Evolutionary conservation across 257 asterid species (phyloP).

Genomic region (Nicotiana benthamiana): DNA sequence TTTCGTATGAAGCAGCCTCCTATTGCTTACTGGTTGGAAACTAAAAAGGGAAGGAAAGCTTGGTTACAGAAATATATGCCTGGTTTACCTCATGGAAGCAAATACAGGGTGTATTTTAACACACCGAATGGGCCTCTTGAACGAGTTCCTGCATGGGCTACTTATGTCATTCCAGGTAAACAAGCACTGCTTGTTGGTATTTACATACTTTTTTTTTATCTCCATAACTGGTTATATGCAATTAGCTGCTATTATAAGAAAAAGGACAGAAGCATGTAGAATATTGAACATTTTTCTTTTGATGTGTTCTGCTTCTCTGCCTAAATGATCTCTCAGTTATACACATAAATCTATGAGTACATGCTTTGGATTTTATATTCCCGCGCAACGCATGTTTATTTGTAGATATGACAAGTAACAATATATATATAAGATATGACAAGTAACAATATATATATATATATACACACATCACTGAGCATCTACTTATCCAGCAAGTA

Average conservation of each 20-base stretch:
- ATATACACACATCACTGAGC: too few relatives aligned
- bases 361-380: not conserved
- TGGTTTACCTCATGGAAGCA: constrained; percentile 90
- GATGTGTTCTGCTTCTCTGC: not conserved
- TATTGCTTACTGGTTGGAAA: constrained; percentile 87
- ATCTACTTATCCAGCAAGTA: too few relatives aligned
- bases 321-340: not conserved
- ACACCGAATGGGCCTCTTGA: constrained; percentile 91
- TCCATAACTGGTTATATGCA: not conserved
- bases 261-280: not conserved
- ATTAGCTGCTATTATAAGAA: not conserved
- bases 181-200: constrained; percentile 17
- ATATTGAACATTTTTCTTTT: not conserved
- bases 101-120: constrained; percentile 78
- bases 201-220: constrained; percentile 12
- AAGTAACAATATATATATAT: too few relatives aligned
- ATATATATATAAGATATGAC: not conserved
- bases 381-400: not conserved
- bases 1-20: constrained; percentile 74
- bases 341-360: not conserved
- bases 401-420: not conserved
- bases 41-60: constrained; percentile 89
- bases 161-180: constrained; percentile 83
- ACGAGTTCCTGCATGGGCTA: constrained; percentile 99
- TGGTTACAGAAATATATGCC: constrained; percentile 86